A percentile compares a stretch with the other conserved stretches of the same genome.
Evolutionary conservation across 2,329 filamentous ascomycete species (phyloP).

Genomic region (Didymella lethalis): DNA sequence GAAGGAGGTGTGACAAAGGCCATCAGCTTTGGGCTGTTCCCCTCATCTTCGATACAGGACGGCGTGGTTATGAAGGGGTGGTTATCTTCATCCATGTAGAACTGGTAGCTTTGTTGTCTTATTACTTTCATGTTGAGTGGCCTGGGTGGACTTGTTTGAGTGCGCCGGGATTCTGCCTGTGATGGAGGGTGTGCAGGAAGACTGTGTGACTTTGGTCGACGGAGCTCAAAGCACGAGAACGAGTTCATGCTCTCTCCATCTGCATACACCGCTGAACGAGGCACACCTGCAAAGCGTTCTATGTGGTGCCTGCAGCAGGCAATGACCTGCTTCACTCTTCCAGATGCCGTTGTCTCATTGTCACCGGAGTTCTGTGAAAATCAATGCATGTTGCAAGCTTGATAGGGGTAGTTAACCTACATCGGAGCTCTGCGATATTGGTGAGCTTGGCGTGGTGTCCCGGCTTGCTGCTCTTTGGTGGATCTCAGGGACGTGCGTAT

Average conservation of each 20-base stretch:
- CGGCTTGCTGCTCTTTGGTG: background rate
- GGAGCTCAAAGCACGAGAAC: conserved; percentile 9
- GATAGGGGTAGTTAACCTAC: background rate
- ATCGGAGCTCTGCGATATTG: conserved; percentile 2
- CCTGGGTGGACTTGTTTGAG: background rate
- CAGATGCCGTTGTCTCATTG: background rate
- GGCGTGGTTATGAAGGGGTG: conserved; percentile 19
- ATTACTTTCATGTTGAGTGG: background rate
- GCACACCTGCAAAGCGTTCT: conserved; percentile 1
- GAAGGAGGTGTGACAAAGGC: background rate
- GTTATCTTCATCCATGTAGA: conserved; percentile 18
- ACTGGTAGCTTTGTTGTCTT: conserved; percentile 10
- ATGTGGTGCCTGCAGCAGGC: conserved; percentile 10
- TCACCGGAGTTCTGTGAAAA: background rate
- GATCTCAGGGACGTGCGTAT: background rate
- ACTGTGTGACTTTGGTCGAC: conserved; percentile 6
- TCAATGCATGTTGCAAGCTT: background rate
- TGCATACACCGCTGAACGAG: background rate
- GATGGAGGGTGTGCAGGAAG: background rate
- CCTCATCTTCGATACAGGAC: background rate
- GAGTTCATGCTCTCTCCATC: background rate
- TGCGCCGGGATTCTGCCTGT: conserved; percentile 1
- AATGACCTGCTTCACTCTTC: conserved; percentile 13
- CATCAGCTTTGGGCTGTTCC: background rate
- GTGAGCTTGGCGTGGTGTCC: background rate